Base-by-base conservation (phyloP, 1,139 yeast genomes). In the Hanseniaspora sp. region DNA sequence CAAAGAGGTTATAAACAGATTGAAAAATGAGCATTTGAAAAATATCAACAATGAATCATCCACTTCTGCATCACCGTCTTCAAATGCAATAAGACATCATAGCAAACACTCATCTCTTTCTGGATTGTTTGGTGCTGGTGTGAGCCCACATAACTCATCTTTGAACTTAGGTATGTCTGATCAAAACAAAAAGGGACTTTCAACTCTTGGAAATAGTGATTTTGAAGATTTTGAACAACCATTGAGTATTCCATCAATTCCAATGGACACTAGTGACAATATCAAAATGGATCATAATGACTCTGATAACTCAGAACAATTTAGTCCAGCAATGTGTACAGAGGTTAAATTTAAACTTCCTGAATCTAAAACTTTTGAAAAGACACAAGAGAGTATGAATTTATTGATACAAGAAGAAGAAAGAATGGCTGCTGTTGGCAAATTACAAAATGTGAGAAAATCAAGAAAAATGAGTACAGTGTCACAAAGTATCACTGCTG, bases 1-100 rank as follows among this genome's bases (percentile, higher is more conserved):
- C 64, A 87, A 86, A 64, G 97, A 90, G 67, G 90, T 86, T 15
- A 86, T 94, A 57, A 86, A 86, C 63, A 72, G 95, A 59, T 75
- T 94, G 63, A 86, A 87, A 63, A 82, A 76, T 47, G 97, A 92
- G 65, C 95, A 86, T 67, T 61, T 82, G 58, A 86, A 82, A 59
- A 69, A 5, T 17, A 2, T 13, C 8, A 69, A 12, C 59, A 57
- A 30, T 15, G 67, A 30, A 56, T 23, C 23, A 23, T 62, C 1
- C 63, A 66, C 3, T 62, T 65, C 70, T 1, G 68, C 70, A 39
- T 67, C 73, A 0, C 68, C 23, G 4, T 23, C 23, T 23, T 23
- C 23, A 23, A 23, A 23, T 23, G 2, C 23, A 23, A 23, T 72
- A 0, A 69, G 74, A 0, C 33, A 39, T n/a, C 51, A 44, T 30